Conservation (phyloP, 257 asterid species). For the Ligustrum vulgare region DNA sequence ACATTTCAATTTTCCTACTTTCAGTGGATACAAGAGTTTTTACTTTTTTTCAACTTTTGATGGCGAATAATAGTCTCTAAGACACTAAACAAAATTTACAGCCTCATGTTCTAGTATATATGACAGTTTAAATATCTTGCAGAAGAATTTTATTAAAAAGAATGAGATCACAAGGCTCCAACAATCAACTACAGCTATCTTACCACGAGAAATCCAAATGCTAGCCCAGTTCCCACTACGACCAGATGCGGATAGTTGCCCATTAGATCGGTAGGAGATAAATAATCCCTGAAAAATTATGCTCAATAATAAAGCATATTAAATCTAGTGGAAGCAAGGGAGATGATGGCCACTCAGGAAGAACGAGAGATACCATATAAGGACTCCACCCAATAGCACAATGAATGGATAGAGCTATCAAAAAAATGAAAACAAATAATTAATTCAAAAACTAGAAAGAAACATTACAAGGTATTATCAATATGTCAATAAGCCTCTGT, state of each 20-base stretch:
- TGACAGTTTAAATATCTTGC: background rate
- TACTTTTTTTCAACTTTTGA: background rate
- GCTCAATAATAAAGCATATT: constrained; percentile 22
- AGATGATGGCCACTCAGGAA: constrained; percentile 12
- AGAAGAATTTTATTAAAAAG: background rate
- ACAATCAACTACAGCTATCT: constrained; percentile 23
- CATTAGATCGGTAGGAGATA: constrained; percentile 77
- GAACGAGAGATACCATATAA: constrained; percentile 57
- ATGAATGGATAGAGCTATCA: constrained; percentile 77
- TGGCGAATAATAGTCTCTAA: background rate
- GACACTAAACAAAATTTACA: background rate
- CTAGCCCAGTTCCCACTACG: constrained; percentile 78
- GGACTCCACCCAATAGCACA: constrained; percentile 75
- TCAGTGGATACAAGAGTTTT: background rate
- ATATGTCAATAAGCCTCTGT: background rate
- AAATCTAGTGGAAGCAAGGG: background rate
- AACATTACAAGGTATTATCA: constrained; percentile 8
- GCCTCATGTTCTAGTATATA: background rate
- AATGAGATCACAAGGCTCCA: background rate
- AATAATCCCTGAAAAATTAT: constrained; percentile 60
- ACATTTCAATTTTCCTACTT: background rate
- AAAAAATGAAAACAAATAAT: constrained; percentile 23
- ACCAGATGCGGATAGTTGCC: constrained; percentile 65
- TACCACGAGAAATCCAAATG: constrained; percentile 98
- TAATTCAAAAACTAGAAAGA: constrained; percentile 16